phyloP scores from a whole-genome alignment of 2,329 filamentous ascomycete genomes.

The Cladobotryum protrusum region DNA sequence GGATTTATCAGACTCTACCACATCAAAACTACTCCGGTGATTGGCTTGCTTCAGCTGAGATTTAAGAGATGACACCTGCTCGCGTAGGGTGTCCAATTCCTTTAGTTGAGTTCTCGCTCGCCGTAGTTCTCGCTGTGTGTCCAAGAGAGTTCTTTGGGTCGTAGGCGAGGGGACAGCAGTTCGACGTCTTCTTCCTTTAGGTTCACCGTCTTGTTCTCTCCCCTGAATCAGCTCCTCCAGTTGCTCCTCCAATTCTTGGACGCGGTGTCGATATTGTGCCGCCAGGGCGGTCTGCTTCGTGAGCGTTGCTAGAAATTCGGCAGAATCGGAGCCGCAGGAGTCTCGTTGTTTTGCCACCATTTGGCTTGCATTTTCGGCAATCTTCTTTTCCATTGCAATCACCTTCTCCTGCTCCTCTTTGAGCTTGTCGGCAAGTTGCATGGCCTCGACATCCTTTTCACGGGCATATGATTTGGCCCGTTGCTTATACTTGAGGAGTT shows the following conservation, averaged over 20 bases:
- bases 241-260: conserved; percentile 51
- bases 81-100: conserved; percentile 44
- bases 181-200: conserved; percentile 21
- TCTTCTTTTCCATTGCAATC: conserved; percentile 55
- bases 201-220: conserved; percentile 25
- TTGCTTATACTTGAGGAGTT: conserved; percentile 72
- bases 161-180: conserved; percentile 40
- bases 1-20: conserved; percentile 25
- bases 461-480: conserved; percentile 73
- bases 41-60: conserved; percentile 42
- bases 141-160: conserved; percentile 45
- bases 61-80: conserved; percentile 48
- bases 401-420: conserved; percentile 63
- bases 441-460: conserved; percentile 67
- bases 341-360: conserved; percentile 33
- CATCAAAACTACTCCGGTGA: conserved; percentile 23
- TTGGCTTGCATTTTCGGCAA: conserved; percentile 54
- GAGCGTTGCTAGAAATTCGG: conserved; percentile 47
- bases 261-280: conserved; percentile 51
- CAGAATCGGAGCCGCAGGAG: conserved; percentile 37
- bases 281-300: conserved; percentile 52
- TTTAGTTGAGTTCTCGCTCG: conserved; percentile 48
- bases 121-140: conserved; percentile 49
- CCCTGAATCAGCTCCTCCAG: conserved; percentile 36
- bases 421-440: conserved; percentile 58